A percentile compares a stretch with the other conserved stretches of the same genome.
phyloP scores from a whole-genome alignment of 805 yeast species.

The Yarrowia yakushimensis region DNA sequence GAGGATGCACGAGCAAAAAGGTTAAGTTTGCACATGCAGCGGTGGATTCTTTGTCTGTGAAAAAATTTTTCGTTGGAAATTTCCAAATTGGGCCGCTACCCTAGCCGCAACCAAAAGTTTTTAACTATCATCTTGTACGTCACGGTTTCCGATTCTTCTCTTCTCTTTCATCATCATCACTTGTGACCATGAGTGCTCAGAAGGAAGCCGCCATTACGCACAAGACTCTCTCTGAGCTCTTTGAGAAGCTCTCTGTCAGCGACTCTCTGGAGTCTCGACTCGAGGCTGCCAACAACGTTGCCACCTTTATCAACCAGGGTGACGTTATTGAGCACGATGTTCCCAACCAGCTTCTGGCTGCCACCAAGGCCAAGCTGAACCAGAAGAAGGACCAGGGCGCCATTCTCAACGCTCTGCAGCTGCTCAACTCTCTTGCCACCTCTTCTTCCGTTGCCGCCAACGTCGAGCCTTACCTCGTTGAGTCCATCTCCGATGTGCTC shows the following conservation, averaged over 20 bases:
- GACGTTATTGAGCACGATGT: constrained; percentile 98
- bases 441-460: constrained; percentile 72
- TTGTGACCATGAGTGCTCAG: constrained; percentile 26
- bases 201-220: constrained; percentile 26
- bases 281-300: constrained; percentile 81
- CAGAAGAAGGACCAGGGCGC: constrained; percentile 69
- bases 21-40: background rate
- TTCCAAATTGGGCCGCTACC: background rate
- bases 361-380: constrained; percentile 69
- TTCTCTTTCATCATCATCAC: constrained; percentile 20
- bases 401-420: constrained; percentile 76
- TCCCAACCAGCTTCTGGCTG: constrained; percentile 80
- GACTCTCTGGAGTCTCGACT: constrained; percentile 69
- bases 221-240: constrained; percentile 55
- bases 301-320: constrained; percentile 84
- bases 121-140: constrained; percentile 19
- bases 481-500: constrained; percentile 65
- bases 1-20: background rate
- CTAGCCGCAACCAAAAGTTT: constrained; percentile 12
- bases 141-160: background rate
- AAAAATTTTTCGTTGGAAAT: constrained; percentile 12
- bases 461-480: constrained; percentile 93
- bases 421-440: constrained; percentile 80
- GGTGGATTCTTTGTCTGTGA: constrained; percentile 16
- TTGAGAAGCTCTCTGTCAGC: constrained; percentile 89